Percentiles rank a stretch among this genome's conserved stretches.
Evolutionary conservation across 78 protist genomes (phyloP).

Genomic region (Salpingoeca rosetta): DNA sequence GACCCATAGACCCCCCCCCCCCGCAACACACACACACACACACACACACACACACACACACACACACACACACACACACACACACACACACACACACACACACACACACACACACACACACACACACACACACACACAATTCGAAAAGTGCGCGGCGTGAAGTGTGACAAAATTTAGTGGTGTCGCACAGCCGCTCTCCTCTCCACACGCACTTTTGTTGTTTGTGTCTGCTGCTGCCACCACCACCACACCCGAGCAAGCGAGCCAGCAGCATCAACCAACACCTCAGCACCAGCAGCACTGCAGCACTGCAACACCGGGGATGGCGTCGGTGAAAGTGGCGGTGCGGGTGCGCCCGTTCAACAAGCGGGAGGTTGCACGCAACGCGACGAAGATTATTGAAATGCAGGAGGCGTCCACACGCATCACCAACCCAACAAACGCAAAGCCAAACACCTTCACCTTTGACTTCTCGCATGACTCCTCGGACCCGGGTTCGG

Average conservation of each 20-base stretch:
- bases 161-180: too few relatives aligned
- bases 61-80: not conserved
- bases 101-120: not conserved
- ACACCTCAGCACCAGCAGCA: not conserved
- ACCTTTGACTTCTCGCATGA: constrained; percentile 62
- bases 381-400: constrained; percentile 4
- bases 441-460: constrained; percentile 20
- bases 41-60: not conserved
- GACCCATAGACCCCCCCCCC: not conserved
- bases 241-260: not conserved
- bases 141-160: too few relatives aligned
- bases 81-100: not conserved
- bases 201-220: too few relatives aligned
- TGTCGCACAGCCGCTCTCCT: too few relatives aligned
- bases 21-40: not conserved
- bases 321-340: constrained; percentile 17
- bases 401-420: not conserved
- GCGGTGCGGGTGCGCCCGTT: constrained; percentile 46
- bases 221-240: too few relatives aligned
- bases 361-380: constrained; percentile 32
- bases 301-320: not conserved
- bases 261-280: not conserved
- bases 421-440: constrained; percentile 8
- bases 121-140: not conserved
- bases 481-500: constrained; percentile 18